Percentiles rank a stretch among this genome's conserved stretches.
phyloP scores from a whole-genome alignment of 1,284 basidiomycete species.

The Erythrobasidium hasegawianum region DNA sequence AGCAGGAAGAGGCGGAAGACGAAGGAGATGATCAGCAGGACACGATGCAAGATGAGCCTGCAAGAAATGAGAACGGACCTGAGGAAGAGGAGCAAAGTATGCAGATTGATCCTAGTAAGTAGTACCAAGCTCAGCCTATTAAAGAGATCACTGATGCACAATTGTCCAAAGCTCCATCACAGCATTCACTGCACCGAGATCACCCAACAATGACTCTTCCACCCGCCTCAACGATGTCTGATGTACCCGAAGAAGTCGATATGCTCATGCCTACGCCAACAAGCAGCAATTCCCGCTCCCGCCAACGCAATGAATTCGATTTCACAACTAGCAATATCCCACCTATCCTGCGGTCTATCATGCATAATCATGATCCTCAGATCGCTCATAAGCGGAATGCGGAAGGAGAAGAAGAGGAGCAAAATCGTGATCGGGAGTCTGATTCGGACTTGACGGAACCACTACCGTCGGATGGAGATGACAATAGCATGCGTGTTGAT shows the following conservation, averaged over 20 bases:
- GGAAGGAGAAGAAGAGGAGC: neutral
- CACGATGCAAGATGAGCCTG: too few species aligned
- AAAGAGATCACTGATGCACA: too few species aligned
- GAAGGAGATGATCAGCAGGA: neutral
- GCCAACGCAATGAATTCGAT: neutral
- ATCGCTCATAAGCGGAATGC: constrained; percentile 4
- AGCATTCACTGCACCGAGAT: too few species aligned
- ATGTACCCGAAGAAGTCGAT: neutral
- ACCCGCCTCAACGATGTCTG: neutral
- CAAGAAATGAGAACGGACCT: too few species aligned
- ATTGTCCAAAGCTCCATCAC: too few species aligned
- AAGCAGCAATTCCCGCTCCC: neutral
- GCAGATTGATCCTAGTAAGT: too few species aligned
- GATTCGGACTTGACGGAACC: constrained; percentile 44
- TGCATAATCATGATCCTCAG: neutral
- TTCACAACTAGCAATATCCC: neutral
- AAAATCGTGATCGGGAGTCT: constrained; percentile 25
- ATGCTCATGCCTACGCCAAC: neutral
- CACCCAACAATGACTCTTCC: too few species aligned
- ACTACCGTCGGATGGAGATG: constrained; percentile 37
- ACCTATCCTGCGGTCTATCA: neutral
- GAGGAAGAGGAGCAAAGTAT: too few species aligned
- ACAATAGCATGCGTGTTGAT: constrained; percentile 4
- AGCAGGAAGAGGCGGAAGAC: constrained; percentile 2
- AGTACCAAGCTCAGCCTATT: too few species aligned